Evolutionary conservation across 2,329 filamentous ascomycete genomes (phyloP).

Genomic region (Phaeosphaeriaceae sp.): DNA sequence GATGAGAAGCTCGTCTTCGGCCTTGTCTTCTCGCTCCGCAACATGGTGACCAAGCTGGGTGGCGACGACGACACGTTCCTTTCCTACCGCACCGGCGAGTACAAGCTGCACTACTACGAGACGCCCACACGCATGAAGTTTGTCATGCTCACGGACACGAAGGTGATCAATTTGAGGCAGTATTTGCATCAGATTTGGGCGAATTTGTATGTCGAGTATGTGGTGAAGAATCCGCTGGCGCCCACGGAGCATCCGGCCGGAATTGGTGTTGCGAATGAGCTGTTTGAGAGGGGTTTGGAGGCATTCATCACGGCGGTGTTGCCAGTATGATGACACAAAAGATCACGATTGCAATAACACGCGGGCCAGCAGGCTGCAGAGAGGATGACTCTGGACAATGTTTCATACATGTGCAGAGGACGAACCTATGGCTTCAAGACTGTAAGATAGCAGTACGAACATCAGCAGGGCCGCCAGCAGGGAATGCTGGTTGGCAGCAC

Average conservation of each 20-base stretch:
- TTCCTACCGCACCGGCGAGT: constrained; percentile 89
- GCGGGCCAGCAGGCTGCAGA: not conserved
- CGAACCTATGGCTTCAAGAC: no score
- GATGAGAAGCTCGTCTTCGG: constrained; percentile 98
- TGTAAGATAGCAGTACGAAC: no score
- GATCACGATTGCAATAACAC: not conserved
- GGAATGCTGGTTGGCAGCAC: no score
- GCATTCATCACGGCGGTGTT: constrained; percentile 70
- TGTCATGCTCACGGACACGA: constrained; percentile 93
- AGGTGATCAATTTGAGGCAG: constrained; percentile 87
- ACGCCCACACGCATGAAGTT: constrained; percentile 95
- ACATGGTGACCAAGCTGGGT: constrained; percentile 95
- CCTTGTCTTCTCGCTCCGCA: constrained; percentile 92
- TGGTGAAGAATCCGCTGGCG: constrained; percentile 71
- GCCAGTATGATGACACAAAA: constrained; percentile 35
- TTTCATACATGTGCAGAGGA: no score
- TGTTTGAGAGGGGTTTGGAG: constrained; percentile 73
- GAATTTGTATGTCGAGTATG: constrained; percentile 95
- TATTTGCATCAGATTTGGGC: constrained; percentile 98
- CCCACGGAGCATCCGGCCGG: constrained; percentile 69
- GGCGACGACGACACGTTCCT: constrained; percentile 93
- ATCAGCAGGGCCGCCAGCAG: no score
- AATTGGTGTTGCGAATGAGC: constrained; percentile 69
- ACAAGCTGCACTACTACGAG: constrained; percentile 99
- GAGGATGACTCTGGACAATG: not conserved